phyloP scores from a whole-genome alignment of 2,329 filamentous ascomycete species.

The Claviceps digitariae region DNA sequence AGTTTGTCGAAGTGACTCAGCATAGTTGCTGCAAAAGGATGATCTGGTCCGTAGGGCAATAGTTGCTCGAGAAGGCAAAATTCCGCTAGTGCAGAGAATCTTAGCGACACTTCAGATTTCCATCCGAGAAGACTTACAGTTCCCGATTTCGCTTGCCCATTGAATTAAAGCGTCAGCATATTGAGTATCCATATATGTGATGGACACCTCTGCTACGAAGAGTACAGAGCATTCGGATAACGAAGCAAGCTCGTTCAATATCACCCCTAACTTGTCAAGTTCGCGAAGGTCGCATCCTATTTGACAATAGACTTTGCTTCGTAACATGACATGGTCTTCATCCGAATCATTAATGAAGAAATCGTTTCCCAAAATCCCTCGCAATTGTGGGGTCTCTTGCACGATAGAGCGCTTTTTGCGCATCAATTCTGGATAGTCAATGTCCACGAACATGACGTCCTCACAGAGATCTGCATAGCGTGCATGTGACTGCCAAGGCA shows the following conservation, averaged over 20 bases:
- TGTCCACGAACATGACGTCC: constrained; percentile 59
- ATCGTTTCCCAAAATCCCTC: constrained; percentile 18
- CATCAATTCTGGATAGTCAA: constrained; percentile 77
- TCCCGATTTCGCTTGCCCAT: constrained; percentile 61
- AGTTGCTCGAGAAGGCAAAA: constrained; percentile 85
- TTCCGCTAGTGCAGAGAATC: constrained; percentile 35
- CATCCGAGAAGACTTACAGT: constrained; percentile 36
- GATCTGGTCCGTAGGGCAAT: constrained; percentile 59
- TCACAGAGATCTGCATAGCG: constrained; percentile 47
- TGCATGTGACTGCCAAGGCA: constrained; percentile 71
- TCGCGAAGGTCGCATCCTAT: constrained; percentile 71
- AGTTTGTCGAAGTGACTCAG: constrained; percentile 70
- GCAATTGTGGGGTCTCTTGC: constrained; percentile 44
- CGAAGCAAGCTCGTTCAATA: constrained; percentile 45
- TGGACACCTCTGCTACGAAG: constrained; percentile 79
- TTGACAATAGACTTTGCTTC: constrained; percentile 60
- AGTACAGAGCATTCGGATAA: constrained; percentile 49
- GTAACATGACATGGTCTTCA: constrained; percentile 38
- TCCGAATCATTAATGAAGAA: constrained; percentile 23
- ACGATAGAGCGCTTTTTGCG: constrained; percentile 58
- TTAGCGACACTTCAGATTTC: neutral
- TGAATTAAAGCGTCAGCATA: constrained; percentile 60
- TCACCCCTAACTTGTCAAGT: constrained; percentile 42
- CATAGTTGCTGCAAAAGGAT: constrained; percentile 84
- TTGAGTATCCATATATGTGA: constrained; percentile 73